Percentiles rank a stretch among this genome's conserved stretches.
Conservation (phyloP, 805 yeast species). For the Yamadazyma phyllophila region DNA sequence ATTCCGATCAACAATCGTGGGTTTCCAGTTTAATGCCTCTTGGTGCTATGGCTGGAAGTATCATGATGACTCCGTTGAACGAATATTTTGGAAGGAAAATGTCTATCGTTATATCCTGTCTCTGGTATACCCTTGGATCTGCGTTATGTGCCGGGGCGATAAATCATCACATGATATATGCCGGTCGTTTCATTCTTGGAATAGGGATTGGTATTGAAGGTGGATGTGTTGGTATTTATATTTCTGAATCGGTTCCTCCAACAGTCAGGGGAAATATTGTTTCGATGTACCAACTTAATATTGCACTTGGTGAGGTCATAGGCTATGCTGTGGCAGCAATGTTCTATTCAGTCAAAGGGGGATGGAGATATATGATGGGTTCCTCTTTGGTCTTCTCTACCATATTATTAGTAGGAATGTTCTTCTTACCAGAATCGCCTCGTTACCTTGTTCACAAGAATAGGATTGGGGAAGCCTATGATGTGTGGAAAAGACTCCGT, state of each 20-base stretch:
- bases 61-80: slow-evolving; percentile 57
- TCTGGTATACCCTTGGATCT: slow-evolving; percentile 62
- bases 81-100: slow-evolving; percentile 55
- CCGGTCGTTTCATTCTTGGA: slow-evolving; percentile 54
- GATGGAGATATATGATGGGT: slow-evolving; percentile 68
- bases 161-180: slow-evolving; percentile 45
- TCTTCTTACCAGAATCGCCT: slow-evolving; percentile 47
- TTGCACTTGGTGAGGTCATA: slow-evolving; percentile 64
- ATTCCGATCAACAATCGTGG: slow-evolving; percentile 46
- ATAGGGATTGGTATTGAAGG: slow-evolving; percentile 67
- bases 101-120: slow-evolving; percentile 54
- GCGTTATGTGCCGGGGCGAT: slow-evolving; percentile 49
- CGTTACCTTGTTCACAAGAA: slow-evolving; percentile 36
- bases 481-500: slow-evolving; percentile 11
- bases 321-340: slow-evolving; percentile 66
- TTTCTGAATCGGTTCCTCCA: slow-evolving; percentile 60
- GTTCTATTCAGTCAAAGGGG: slow-evolving; percentile 52
- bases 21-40: slow-evolving; percentile 64
- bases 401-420: slow-evolving; percentile 36
- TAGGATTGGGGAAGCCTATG: slow-evolving; percentile 24
- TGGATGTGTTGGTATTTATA: slow-evolving; percentile 61
- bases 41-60: slow-evolving; percentile 65
- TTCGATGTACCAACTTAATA: slow-evolving; percentile 60
- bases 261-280: slow-evolving; percentile 58
- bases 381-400: slow-evolving; percentile 55